These are phyloP conservation scores for Lantana camara DNA, from an alignment of 257 asterid species.

Conservation along the genomic window DNA sequence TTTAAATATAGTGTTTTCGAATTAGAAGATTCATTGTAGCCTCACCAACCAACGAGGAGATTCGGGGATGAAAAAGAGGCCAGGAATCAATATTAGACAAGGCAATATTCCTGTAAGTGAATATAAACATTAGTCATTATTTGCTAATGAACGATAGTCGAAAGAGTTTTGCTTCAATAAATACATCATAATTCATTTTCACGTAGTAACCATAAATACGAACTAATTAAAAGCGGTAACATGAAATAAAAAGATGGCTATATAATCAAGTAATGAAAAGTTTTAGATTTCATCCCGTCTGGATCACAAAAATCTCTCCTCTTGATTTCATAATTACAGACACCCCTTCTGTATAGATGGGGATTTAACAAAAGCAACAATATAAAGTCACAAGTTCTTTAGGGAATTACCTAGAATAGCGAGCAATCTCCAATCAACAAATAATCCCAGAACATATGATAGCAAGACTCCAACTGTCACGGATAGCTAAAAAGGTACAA, in stretches of 20 bases:
- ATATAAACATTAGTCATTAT: constrained; percentile 23
- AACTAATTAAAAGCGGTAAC: not conserved
- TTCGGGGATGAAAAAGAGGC: constrained; percentile 80
- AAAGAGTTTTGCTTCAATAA: not conserved
- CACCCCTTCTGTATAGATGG: not conserved
- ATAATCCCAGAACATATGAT: constrained; percentile 78
- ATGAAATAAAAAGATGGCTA: not conserved
- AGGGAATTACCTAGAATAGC: constrained; percentile 79
- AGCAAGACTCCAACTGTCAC: constrained; percentile 92
- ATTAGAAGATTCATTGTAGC: constrained; percentile 13
- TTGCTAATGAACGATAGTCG: not conserved
- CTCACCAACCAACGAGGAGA: constrained; percentile 97
- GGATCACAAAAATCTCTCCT: not conserved
- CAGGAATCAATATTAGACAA: constrained; percentile 67
- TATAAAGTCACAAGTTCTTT: constrained; percentile 4
- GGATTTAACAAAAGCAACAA: constrained; percentile 7
- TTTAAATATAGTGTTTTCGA: not conserved
- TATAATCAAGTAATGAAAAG: not conserved
- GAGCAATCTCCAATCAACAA: constrained; percentile 80
- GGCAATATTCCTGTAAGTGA: constrained; percentile 67
- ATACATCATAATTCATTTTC: not conserved
- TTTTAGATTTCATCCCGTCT: not conserved
- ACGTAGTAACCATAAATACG: not conserved
- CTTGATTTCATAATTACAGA: too few relatives aligned
- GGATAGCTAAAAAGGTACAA: constrained; percentile 60